phyloP scores from a whole-genome alignment of 1,139 yeast genomes.

The Candida glucosophila region DNA sequence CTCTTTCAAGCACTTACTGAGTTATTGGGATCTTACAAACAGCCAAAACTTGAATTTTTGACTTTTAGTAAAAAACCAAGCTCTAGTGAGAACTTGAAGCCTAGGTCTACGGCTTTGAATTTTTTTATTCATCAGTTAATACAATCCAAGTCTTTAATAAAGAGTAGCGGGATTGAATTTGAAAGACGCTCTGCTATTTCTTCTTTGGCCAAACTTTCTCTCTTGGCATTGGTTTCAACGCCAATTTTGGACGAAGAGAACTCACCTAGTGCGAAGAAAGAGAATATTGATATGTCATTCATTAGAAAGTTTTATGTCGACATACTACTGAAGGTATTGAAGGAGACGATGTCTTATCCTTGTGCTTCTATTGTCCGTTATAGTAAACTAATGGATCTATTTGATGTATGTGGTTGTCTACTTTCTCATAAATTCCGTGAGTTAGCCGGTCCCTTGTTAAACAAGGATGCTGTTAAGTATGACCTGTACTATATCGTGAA shows the following conservation, averaged over 20 bases:
- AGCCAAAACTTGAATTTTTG: constrained; percentile 73
- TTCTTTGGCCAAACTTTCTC: constrained; percentile 41
- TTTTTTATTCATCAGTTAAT: constrained; percentile 68
- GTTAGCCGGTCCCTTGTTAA: constrained; percentile 34
- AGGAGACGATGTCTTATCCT: constrained; percentile 31
- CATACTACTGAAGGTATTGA: constrained; percentile 52
- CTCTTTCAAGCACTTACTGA: constrained; percentile 65
- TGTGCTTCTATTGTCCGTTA: constrained; percentile 30
- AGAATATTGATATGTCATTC: constrained; percentile 62
- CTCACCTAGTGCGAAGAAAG: constrained; percentile 37
- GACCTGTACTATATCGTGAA: constrained; percentile 58
- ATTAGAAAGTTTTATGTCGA: constrained; percentile 72
- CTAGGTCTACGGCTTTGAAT: constrained; percentile 70
- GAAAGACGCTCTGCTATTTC: constrained; percentile 41
- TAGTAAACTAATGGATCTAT: constrained; percentile 48
- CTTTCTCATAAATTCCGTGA: constrained; percentile 36
- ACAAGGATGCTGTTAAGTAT: constrained; percentile 38
- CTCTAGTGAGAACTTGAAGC: no score
- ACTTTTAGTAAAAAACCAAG: constrained; percentile 47
- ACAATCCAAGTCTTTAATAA: constrained; percentile 41
- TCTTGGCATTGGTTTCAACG: constrained; percentile 56
- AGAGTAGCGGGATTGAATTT: constrained; percentile 19
- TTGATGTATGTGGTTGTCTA: constrained; percentile 42
- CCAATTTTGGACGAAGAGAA: constrained; percentile 32
- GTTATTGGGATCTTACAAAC: constrained; percentile 67